Evolutionary conservation across 1,139 yeast species (phyloP).

Genomic region (Sugiyamaella paludigena): DNA sequence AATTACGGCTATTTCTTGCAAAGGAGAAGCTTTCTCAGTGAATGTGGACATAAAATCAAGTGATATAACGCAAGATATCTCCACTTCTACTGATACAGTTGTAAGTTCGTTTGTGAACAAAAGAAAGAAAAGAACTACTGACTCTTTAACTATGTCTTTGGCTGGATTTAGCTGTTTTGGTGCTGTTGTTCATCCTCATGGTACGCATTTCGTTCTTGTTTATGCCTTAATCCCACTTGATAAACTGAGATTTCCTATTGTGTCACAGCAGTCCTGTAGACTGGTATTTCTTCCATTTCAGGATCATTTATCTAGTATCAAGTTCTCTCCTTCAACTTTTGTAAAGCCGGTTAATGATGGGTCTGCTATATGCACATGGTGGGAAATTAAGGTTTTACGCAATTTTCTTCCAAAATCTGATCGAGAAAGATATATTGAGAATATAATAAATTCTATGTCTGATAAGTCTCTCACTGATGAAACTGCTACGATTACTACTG

Average conservation of each 20-base stretch:
- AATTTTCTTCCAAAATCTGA: slow-evolving; percentile 14
- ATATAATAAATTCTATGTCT: neutral
- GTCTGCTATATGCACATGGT: slow-evolving; percentile 24
- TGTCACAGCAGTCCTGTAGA: slow-evolving; percentile 24
- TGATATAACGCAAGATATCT: neutral
- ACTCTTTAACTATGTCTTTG: slow-evolving; percentile 10
- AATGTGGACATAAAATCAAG: slow-evolving; percentile 7
- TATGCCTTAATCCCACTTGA: slow-evolving; percentile 23
- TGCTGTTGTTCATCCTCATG: slow-evolving; percentile 24
- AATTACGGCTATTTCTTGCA: slow-evolving; percentile 19
- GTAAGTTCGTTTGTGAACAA: slow-evolving; percentile 4
- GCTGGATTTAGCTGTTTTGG: slow-evolving; percentile 24
- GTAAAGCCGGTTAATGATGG: slow-evolving; percentile 20
- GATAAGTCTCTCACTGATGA: neutral
- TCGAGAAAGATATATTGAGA: slow-evolving; percentile 11
- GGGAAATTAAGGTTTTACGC: slow-evolving; percentile 23
- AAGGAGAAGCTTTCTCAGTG: slow-evolving; percentile 20
- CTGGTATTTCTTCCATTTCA: slow-evolving; percentile 23
- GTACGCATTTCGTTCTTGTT: slow-evolving; percentile 22
- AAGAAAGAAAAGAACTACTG: slow-evolving; percentile 15
- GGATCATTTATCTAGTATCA: neutral
- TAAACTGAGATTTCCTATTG: slow-evolving; percentile 25
- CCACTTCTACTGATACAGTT: neutral
- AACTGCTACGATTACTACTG: neutral
- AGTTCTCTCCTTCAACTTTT: slow-evolving; percentile 1